These are phyloP conservation scores for Neospermospora avenae DNA, from an alignment of 2,329 filamentous ascomycete genomes.

Conservation along the genomic window DNA sequence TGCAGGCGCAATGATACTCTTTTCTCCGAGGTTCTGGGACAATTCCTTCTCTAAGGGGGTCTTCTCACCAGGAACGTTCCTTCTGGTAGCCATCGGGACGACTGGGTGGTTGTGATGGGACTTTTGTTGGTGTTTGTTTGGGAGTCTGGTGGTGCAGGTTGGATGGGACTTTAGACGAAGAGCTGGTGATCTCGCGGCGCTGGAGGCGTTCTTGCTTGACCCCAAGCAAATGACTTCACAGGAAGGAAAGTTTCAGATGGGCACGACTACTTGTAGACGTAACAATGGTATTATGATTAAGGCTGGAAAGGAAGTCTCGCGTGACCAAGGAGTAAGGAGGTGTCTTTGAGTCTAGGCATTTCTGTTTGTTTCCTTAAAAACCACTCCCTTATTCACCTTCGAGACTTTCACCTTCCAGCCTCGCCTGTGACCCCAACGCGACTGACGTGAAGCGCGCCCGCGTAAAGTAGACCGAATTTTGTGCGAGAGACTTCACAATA, in stretches of 20 bases:
- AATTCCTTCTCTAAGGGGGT: constrained; percentile 58
- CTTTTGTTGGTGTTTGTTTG: neutral
- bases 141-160: neutral
- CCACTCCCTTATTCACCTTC: neutral
- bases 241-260: neutral
- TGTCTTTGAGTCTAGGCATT: neutral
- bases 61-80: constrained; percentile 64
- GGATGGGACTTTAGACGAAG: neutral
- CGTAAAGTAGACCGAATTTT: constrained; percentile 6
- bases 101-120: constrained; percentile 8
- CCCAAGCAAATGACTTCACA: neutral
- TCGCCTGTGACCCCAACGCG: constrained; percentile 6
- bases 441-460: constrained; percentile 5
- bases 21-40: constrained; percentile 42
- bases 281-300: too few species aligned
- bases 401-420: neutral
- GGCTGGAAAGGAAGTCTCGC: too few species aligned
- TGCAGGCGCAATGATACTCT: constrained; percentile 75
- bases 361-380: neutral
- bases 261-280: neutral
- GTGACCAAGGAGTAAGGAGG: too few species aligned
- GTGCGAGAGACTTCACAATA: neutral
- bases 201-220: neutral
- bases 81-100: constrained; percentile 63
- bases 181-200: constrained; percentile 9